Evolutionary conservation across 139 green algal species (phyloP).

Genomic region (Coelastrella sp.): DNA sequence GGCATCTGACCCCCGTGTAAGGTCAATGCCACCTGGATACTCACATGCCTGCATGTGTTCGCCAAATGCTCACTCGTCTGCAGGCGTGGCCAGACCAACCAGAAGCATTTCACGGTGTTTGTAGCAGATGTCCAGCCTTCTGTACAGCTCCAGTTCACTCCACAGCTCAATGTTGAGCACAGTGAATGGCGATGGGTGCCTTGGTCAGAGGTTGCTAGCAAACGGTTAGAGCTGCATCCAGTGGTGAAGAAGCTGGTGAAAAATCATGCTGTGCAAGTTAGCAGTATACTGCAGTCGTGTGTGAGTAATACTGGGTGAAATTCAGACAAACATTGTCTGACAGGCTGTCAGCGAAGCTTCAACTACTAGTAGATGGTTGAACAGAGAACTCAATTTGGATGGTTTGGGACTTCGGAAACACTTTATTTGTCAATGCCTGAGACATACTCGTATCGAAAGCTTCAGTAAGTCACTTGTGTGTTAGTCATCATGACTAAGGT

Average conservation of each 20-base stretch:
- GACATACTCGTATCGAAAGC: no score
- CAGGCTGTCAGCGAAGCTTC: no score
- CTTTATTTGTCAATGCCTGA: no score
- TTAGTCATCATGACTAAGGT: no score
- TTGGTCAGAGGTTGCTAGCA: not conserved
- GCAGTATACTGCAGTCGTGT: not conserved
- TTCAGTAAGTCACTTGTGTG: no score
- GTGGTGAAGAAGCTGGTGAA: constrained; percentile 35
- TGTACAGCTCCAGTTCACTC: not conserved
- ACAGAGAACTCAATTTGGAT: no score
- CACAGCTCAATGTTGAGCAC: constrained; percentile 59
- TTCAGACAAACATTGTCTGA: no score
- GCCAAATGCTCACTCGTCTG: not conserved
- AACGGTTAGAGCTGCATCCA: constrained; percentile 18
- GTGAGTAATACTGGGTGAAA: not conserved
- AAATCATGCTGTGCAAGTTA: not conserved
- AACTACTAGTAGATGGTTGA: no score
- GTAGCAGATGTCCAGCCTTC: constrained; percentile 51
- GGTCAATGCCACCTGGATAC: no score
- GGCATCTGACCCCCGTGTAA: no score
- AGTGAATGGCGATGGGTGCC: constrained; percentile 65
- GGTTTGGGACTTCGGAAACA: no score
- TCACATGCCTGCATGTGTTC: no score
- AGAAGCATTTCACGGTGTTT: constrained; percentile 88
- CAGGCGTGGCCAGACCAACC: constrained; percentile 76